Evolutionary conservation across 441 rosid species (phyloP).

Genomic region (Pelargonium myrrhifolium): DNA sequence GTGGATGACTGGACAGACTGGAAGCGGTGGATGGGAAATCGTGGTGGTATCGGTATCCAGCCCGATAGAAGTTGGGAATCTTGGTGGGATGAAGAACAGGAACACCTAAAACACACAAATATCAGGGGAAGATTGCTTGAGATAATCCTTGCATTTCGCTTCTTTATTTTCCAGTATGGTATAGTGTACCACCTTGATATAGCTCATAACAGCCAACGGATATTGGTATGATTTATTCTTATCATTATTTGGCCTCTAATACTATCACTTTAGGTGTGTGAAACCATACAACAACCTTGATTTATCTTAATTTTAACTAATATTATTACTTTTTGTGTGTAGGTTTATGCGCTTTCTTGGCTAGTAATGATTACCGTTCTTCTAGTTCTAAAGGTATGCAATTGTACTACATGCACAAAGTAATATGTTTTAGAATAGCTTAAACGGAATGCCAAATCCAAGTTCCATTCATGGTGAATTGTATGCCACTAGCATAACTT

Average conservation of each 20-base stretch:
- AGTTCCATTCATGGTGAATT: too few species aligned
- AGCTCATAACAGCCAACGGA: slow-evolving; percentile 47
- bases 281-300: not conserved
- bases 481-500: too few species aligned
- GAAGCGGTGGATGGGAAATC: slow-evolving; percentile 96
- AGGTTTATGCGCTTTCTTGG: slow-evolving; percentile 95
- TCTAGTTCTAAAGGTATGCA: slow-evolving; percentile 67
- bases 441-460: too few species aligned
- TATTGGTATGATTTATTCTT: slow-evolving; percentile 41
- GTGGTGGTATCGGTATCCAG: slow-evolving; percentile 85
- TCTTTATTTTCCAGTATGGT: slow-evolving; percentile 84
- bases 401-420: not conserved
- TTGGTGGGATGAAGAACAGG: slow-evolving; percentile 93
- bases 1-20: slow-evolving; percentile 97
- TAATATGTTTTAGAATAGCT: too few species aligned
- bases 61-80: slow-evolving; percentile 85
- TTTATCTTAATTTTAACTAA: not conserved
- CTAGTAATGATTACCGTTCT: slow-evolving; percentile 52
- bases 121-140: slow-evolving; percentile 67
- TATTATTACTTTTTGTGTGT: slow-evolving; percentile 8
- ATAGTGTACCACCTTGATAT: slow-evolving; percentile 92
- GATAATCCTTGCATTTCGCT: slow-evolving; percentile 65
- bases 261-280: not conserved
- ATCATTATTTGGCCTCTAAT: slow-evolving; percentile 6
- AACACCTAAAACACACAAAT: slow-evolving; percentile 64